A percentile compares a stretch with the other conserved stretches of the same genome.
Conservation (phyloP, 2,329 filamentous ascomycete species). For the Cladosporium sp. region DNA sequence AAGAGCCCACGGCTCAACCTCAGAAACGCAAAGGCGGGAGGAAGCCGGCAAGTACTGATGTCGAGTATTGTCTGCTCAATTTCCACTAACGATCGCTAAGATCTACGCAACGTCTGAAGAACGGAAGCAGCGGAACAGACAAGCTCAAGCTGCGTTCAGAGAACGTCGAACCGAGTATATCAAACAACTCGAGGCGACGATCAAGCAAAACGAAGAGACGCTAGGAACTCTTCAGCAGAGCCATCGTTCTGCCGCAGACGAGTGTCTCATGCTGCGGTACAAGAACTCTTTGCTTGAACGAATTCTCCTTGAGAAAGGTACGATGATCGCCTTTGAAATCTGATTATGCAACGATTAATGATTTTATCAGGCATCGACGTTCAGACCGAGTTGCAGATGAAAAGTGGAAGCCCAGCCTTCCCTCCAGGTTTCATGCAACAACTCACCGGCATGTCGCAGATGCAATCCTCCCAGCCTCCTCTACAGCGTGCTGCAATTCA, state of each 20-base stretch:
- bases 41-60: slow-evolving; percentile 77
- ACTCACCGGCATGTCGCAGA: slow-evolving; percentile 65
- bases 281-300: slow-evolving; percentile 96
- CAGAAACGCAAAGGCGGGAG: slow-evolving; percentile 97
- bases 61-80: neutral
- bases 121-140: slow-evolving; percentile 93
- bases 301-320: slow-evolving; percentile 94
- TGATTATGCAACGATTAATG: neutral
- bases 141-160: slow-evolving; percentile 95
- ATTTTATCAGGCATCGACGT: slow-evolving; percentile 81
- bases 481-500: slow-evolving; percentile 81
- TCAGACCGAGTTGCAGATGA: slow-evolving; percentile 89
- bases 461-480: slow-evolving; percentile 45
- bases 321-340: neutral
- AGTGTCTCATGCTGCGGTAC: slow-evolving; percentile 96
- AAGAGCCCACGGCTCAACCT: slow-evolving; percentile 46
- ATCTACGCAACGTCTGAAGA: slow-evolving; percentile 99
- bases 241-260: slow-evolving; percentile 90
- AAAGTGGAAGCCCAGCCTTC: slow-evolving; percentile 82
- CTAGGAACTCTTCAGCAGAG: slow-evolving; percentile 90
- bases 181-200: slow-evolving; percentile 96
- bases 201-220: slow-evolving; percentile 94
- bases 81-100: slow-evolving; percentile 48
- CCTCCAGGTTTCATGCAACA: slow-evolving; percentile 58
- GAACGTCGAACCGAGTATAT: slow-evolving; percentile 98